Conservation (phyloP, 1,139 yeast genomes). For the Magnusiomyces tetraspermus region DNA sequence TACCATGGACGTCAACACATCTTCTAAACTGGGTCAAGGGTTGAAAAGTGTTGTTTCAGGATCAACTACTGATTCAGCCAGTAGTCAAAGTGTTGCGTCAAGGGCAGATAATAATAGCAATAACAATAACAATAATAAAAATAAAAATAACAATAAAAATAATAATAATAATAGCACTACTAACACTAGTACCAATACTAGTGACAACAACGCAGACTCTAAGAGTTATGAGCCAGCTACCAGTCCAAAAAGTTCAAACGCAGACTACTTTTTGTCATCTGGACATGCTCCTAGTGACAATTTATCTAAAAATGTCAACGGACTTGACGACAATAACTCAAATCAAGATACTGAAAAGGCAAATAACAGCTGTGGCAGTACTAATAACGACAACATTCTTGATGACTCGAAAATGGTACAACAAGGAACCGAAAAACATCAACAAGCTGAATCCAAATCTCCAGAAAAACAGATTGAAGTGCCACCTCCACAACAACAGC, state of each 20-base stretch:
- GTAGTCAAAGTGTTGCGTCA: background rate
- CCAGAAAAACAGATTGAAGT: no score
- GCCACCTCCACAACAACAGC: background rate
- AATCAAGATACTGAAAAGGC: no score
- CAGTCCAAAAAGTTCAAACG: background rate
- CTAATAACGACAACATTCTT: background rate
- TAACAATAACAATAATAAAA: background rate
- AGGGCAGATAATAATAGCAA: background rate
- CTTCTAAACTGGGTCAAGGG: background rate
- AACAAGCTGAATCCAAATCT: no score
- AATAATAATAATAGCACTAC: background rate
- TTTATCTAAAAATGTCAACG: no score
- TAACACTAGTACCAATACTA: background rate
- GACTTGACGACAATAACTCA: no score
- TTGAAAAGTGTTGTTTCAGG: background rate
- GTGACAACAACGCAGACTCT: background rate
- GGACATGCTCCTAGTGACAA: background rate
- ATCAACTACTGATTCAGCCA: no score
- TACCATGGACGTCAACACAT: background rate
- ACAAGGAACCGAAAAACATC: background rate
- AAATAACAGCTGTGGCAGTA: background rate
- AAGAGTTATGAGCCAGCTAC: constrained; percentile 1
- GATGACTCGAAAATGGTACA: background rate
- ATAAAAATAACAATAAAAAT: background rate
- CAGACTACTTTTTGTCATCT: constrained; percentile 1